Conservation (phyloP, 1,284 basidiomycete genomes). For the Phellopilus nigrolimitatus region DNA sequence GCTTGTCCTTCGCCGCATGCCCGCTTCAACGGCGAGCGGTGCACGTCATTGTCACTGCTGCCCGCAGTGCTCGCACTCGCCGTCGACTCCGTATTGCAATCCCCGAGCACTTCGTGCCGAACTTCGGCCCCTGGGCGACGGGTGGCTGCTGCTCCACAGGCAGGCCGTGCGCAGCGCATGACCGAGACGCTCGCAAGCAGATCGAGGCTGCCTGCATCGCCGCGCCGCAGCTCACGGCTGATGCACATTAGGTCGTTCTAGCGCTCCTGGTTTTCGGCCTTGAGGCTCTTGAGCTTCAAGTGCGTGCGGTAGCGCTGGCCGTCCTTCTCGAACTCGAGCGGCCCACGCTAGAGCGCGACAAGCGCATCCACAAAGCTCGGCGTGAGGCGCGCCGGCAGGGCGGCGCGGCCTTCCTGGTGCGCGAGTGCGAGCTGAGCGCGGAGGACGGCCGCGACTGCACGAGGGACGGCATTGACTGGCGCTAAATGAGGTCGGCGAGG, state of each 20-base stretch:
- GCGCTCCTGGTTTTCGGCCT: constrained; percentile 10
- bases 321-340: constrained; percentile 15
- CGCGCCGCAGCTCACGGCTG: constrained; percentile 5
- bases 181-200: constrained; percentile 9
- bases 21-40: no score
- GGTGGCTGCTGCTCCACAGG: no score
- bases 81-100: neutral
- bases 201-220: constrained; percentile 1
- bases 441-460: constrained; percentile 9
- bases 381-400: neutral
- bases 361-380: neutral
- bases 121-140: neutral
- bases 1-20: no score
- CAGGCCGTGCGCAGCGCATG: neutral
- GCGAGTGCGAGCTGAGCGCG: constrained; percentile 3
- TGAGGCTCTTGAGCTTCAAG: constrained; percentile 3
- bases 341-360: constrained; percentile 2
- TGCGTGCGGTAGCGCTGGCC: constrained; percentile 15
- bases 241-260: constrained; percentile 13
- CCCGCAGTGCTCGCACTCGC: no score
- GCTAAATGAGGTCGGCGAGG: constrained; percentile 12
- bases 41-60: no score
- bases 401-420: neutral
- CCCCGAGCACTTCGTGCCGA: constrained; percentile 1
- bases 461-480: constrained; percentile 3